Conservation (phyloP, 345 rosid species). For the Gossypium arboreum region DNA sequence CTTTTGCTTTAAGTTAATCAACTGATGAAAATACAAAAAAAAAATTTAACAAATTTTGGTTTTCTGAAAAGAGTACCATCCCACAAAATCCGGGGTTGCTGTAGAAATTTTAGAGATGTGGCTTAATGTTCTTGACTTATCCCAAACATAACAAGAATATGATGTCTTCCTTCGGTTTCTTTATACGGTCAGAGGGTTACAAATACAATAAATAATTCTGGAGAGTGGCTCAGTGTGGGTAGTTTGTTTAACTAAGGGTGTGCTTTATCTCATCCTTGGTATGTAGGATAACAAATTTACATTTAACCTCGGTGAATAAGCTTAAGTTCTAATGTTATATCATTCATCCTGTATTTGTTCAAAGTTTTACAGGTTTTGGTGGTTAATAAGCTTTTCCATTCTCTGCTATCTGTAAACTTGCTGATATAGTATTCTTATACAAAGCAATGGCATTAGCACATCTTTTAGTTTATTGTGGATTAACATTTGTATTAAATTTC, state of each 20-base stretch:
- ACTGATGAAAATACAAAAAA: background rate
- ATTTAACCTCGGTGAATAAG: background rate
- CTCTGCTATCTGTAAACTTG: background rate
- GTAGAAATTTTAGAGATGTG: background rate
- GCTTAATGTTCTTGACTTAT: background rate
- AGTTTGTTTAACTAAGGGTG: background rate
- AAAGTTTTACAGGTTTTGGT: background rate
- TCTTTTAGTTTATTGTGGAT: slow-evolving; percentile 2
- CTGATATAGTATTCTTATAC: background rate
- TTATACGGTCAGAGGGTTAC: background rate
- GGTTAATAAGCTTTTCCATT: background rate
- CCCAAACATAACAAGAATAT: background rate
- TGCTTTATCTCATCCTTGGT: background rate
- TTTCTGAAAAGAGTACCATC: background rate
- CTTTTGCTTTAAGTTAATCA: background rate
- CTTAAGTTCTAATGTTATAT: background rate
- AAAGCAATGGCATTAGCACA: background rate
- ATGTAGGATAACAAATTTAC: background rate
- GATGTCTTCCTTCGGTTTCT: background rate
- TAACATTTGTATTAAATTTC: slow-evolving; percentile 10
- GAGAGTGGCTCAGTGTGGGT: background rate
- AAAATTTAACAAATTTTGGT: background rate
- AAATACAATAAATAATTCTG: background rate
- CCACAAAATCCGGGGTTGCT: background rate
- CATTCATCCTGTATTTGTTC: background rate